A percentile compares a stretch with the other conserved stretches of the same genome.
phyloP scores from a whole-genome alignment of 805 yeast genomes.

The Pichia exigua region DNA sequence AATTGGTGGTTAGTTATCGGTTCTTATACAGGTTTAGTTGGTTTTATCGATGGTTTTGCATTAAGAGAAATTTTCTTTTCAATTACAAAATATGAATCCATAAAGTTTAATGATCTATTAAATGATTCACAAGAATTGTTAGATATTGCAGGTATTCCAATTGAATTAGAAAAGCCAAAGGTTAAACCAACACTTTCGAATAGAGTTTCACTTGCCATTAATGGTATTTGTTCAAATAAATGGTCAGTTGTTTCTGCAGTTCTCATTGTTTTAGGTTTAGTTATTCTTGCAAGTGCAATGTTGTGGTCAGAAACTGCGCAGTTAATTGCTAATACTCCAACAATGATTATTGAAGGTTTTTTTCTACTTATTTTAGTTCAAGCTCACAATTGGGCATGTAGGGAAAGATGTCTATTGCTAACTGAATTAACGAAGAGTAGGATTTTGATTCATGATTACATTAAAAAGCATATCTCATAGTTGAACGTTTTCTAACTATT shows the following conservation, averaged over 20 bases:
- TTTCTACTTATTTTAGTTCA: constrained; percentile 32
- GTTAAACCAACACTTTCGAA: not conserved
- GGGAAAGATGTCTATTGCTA: constrained; percentile 6
- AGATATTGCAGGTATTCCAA: constrained; percentile 20
- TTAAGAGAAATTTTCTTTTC: constrained; percentile 33
- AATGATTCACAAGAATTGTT: constrained; percentile 28
- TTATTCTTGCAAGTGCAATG: constrained; percentile 29
- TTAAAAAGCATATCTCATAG: not conserved
- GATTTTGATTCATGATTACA: constrained; percentile 6
- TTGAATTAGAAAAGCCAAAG: constrained; percentile 8
- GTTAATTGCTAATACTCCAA: constrained; percentile 33
- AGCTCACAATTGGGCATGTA: constrained; percentile 29
- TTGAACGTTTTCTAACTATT: too few relatives aligned
- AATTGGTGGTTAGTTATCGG: constrained; percentile 42
- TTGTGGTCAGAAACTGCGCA: constrained; percentile 35
- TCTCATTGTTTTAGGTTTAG: constrained; percentile 24
- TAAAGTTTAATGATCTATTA: constrained; percentile 23
- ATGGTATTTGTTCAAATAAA: constrained; percentile 26
- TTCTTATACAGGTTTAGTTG: constrained; percentile 38
- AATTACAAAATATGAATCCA: constrained; percentile 16
- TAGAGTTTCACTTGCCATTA: constrained; percentile 20
- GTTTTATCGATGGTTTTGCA: constrained; percentile 36
- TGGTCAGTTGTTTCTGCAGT: constrained; percentile 27
- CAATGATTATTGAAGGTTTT: constrained; percentile 39
- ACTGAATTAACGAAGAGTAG: constrained; percentile 12